Evolutionary conservation across 352 stramenopile genomes (phyloP).

Genomic region (Globisporangium cederbergense): DNA sequence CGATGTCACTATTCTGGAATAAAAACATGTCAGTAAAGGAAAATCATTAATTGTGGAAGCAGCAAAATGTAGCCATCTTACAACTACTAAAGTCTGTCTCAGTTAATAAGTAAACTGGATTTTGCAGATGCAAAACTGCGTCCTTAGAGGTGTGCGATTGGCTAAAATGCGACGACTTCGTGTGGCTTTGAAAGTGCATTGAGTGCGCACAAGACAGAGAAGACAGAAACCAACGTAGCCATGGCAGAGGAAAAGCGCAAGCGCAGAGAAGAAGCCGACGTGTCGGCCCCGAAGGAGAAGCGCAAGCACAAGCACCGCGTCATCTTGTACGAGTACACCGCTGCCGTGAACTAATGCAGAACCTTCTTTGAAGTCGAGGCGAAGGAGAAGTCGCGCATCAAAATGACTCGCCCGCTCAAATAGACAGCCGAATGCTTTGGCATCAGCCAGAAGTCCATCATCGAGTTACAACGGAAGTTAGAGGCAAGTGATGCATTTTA

Average conservation of each 20-base stretch:
- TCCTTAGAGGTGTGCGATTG: too few relatives aligned
- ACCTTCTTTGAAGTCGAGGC: not conserved
- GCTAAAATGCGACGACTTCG: too few relatives aligned
- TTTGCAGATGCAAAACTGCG: too few relatives aligned
- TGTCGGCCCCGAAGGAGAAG: not conserved
- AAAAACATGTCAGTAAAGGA: not conserved
- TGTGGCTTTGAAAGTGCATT: too few relatives aligned
- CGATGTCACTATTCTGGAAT: not conserved
- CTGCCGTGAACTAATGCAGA: not conserved
- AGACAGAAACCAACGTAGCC: too few relatives aligned
- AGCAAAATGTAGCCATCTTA: conserved; percentile 1
- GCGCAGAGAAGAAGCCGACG: too few relatives aligned
- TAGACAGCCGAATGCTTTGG: not conserved
- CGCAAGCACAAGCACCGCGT: not conserved
- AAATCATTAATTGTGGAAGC: too few relatives aligned
- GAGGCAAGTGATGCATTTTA: not conserved
- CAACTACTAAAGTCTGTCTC: too few relatives aligned
- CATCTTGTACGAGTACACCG: not conserved
- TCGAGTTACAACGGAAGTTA: not conserved
- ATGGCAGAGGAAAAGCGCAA: too few relatives aligned
- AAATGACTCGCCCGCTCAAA: not conserved
- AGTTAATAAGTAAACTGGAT: too few relatives aligned
- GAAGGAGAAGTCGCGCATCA: not conserved
- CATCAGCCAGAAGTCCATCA: not conserved
- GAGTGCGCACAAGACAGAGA: too few relatives aligned